phyloP scores from a whole-genome alignment of 225 moss, liverwort and hornwort species.

The Sphagnum tenellum region DNA sequence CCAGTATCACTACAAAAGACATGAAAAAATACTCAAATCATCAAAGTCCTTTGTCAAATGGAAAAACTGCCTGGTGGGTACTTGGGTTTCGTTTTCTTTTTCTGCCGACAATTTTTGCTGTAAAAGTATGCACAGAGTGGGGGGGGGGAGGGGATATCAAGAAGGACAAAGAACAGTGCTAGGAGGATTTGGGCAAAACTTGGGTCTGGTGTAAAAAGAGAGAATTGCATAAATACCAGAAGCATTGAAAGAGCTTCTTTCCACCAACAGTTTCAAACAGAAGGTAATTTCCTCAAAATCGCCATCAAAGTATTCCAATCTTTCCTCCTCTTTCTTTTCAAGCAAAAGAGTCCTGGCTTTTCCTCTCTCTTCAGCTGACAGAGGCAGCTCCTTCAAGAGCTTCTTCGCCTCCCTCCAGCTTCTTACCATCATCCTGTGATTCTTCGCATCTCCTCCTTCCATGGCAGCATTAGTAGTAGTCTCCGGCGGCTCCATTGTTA shows the following conservation, averaged over 20 bases:
- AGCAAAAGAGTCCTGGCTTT: slow-evolving; percentile 40
- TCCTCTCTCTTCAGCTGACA: slow-evolving; percentile 44
- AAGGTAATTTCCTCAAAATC: slow-evolving; percentile 41
- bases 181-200: too few relatives aligned
- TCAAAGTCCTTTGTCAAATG: too few relatives aligned
- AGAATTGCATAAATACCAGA: slow-evolving; percentile 15
- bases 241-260: slow-evolving; percentile 27
- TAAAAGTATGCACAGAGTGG: too few relatives aligned
- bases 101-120: too few relatives aligned
- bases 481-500: slow-evolving; percentile 17
- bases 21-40: too few relatives aligned
- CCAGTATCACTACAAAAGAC: too few relatives aligned
- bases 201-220: too few relatives aligned
- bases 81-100: too few relatives aligned
- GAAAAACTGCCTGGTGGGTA: too few relatives aligned
- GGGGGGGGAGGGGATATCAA: too few relatives aligned
- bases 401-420: slow-evolving; percentile 50
- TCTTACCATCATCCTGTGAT: slow-evolving; percentile 18
- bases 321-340: slow-evolving; percentile 49
- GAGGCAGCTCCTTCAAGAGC: slow-evolving; percentile 37
- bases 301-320: slow-evolving; percentile 47
- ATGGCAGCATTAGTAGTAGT: too few relatives aligned
- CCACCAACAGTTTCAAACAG: slow-evolving; percentile 49
- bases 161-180: not conserved
- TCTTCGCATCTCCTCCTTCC: too few relatives aligned